Percentiles rank a stretch among this genome's conserved stretches.
Evolutionary conservation across 2,329 filamentous ascomycete genomes (phyloP).

Genomic region (Pseudofabraea citricarpa): DNA sequence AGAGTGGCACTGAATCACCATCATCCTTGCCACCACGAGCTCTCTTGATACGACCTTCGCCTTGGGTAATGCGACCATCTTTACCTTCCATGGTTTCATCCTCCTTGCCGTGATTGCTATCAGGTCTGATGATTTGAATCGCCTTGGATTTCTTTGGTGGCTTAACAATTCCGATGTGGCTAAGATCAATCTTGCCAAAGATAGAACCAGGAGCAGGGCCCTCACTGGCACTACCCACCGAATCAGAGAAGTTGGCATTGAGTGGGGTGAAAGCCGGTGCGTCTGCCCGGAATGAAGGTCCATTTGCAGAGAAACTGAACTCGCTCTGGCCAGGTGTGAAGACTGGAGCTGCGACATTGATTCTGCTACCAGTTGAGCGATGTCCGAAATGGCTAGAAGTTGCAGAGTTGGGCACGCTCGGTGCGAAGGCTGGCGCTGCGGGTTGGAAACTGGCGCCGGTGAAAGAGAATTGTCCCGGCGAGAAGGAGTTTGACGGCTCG

Average conservation of each 20-base stretch:
- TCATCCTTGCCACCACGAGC: constrained; percentile 60
- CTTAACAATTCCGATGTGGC: constrained; percentile 56
- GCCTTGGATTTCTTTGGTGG: constrained; percentile 73
- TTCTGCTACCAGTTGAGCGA: constrained; percentile 35
- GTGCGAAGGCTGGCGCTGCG: constrained; percentile 20
- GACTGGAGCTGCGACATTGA: constrained; percentile 64
- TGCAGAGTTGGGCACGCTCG: constrained; percentile 31
- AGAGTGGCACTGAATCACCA: constrained; percentile 69
- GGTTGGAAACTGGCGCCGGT: constrained; percentile 43
- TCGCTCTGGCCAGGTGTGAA: constrained; percentile 65
- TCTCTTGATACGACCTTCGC: constrained; percentile 69
- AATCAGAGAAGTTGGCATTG: constrained; percentile 37
- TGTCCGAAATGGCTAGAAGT: constrained; percentile 20
- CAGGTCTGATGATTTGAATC: constrained; percentile 71
- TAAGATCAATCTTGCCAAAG: constrained; percentile 65
- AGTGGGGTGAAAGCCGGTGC: constrained; percentile 72
- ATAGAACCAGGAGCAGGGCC: constrained; percentile 42
- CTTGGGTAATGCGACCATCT: constrained; percentile 57
- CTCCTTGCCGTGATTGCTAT: constrained; percentile 40
- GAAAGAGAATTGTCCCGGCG: constrained; percentile 47
- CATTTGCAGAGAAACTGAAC: constrained; percentile 65
- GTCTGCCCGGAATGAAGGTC: constrained; percentile 68
- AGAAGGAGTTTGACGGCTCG: constrained; percentile 42
- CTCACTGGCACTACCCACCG: constrained; percentile 44
- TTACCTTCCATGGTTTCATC: constrained; percentile 45